These are phyloP conservation scores for Dryas alaskensis DNA, from an alignment of 306 rosid genomes.

Conservation along the genomic window DNA sequence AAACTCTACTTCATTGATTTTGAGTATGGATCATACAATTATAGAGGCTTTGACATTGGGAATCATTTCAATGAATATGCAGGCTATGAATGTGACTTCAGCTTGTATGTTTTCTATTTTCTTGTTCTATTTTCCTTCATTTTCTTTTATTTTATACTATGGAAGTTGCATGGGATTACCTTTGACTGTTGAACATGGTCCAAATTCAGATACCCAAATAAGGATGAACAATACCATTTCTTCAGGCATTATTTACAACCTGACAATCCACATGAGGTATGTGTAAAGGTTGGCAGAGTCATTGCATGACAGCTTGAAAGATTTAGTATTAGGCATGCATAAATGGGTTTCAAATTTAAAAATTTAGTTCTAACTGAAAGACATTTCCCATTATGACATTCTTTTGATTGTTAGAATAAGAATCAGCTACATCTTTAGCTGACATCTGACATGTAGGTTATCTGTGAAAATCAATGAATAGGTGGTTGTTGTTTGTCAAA, in stretches of 20 bases:
- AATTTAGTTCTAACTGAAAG: background rate
- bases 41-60: constrained; percentile 91
- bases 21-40: constrained; percentile 94
- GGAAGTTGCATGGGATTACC: background rate
- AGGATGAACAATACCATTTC: constrained; percentile 75
- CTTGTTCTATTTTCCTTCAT: constrained; percentile 10
- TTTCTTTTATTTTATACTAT: background rate
- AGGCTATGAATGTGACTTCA: constrained; percentile 84
- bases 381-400: background rate
- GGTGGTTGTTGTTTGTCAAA: no score
- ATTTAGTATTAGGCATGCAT: background rate
- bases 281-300: background rate
- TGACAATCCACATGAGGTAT: constrained; percentile 68
- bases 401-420: no score
- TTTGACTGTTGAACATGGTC: constrained; percentile 24
- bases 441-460: no score
- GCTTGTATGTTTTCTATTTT: constrained; percentile 49
- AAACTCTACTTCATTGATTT: constrained; percentile 87
- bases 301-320: constrained; percentile 18
- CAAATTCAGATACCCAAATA: constrained; percentile 66
- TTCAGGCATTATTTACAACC: constrained; percentile 84
- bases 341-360: background rate
- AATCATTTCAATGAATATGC: constrained; percentile 93
- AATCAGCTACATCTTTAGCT: no score
- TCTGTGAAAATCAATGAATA: no score